Percentiles rank a stretch among this genome's conserved stretches.
phyloP scores from a whole-genome alignment of 306 rosid species.

The Prosopis cineraria region DNA sequence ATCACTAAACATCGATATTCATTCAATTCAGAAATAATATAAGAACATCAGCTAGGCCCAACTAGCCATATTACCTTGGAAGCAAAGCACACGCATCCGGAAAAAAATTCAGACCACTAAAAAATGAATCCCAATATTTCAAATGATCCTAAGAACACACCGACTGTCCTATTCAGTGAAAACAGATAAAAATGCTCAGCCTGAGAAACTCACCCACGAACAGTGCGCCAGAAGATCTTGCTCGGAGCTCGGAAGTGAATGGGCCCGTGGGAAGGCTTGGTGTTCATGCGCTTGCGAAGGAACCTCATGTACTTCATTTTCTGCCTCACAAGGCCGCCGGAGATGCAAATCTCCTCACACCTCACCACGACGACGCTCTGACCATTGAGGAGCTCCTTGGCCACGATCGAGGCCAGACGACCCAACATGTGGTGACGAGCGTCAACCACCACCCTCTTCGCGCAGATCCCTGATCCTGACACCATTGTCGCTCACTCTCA shows the following conservation, averaged over 20 bases:
- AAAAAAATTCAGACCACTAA: not conserved
- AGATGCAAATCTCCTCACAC: constrained; percentile 59
- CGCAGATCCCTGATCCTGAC: constrained; percentile 68
- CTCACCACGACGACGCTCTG: constrained; percentile 60
- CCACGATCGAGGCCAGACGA: constrained; percentile 58
- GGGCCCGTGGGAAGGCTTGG: constrained; percentile 75
- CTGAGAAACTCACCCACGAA: constrained; percentile 52
- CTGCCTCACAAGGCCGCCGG: constrained; percentile 66
- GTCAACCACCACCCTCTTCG: constrained; percentile 62
- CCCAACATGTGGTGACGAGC: constrained; percentile 71
- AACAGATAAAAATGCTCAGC: not conserved
- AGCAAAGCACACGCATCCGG: not conserved
- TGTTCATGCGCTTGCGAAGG: constrained; percentile 72
- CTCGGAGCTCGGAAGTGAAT: constrained; percentile 69
- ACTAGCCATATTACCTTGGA: not conserved
- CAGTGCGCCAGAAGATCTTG: constrained; percentile 72
- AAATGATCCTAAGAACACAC: not conserved
- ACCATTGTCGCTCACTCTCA: constrained; percentile 44
- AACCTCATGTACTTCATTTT: constrained; percentile 77
- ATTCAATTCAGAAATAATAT: not conserved
- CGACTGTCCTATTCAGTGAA: not conserved
- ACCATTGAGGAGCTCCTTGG: constrained; percentile 68
- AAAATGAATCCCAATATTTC: not conserved
- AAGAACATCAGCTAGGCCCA: not conserved
- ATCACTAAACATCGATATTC: not conserved